These are phyloP conservation scores for Cucurbita moschata DNA, from an alignment of 306 rosid species.

Conservation along the genomic window DNA sequence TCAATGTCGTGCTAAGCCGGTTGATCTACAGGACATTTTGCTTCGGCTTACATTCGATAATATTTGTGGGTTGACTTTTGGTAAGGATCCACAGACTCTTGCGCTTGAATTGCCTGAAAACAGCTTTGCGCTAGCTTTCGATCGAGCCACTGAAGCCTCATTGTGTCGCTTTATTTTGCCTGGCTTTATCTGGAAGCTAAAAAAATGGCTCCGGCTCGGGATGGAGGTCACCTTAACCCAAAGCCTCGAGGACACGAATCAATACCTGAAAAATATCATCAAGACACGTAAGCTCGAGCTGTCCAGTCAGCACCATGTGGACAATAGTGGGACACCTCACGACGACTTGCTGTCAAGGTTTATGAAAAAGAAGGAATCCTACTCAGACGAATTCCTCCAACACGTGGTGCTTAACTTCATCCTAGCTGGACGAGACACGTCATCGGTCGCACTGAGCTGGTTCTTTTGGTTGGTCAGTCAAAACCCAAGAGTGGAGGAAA, in stretches of 20 bases:
- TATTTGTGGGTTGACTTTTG: constrained; percentile 84
- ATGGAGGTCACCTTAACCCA: constrained; percentile 43
- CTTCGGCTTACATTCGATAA: constrained; percentile 87
- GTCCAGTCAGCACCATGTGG: not conserved
- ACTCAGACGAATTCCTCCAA: constrained; percentile 55
- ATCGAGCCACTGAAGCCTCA: constrained; percentile 39
- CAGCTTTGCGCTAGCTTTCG: constrained; percentile 32
- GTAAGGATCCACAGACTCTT: constrained; percentile 60
- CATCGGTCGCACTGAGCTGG: constrained; percentile 79
- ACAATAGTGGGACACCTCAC: constrained; percentile 16
- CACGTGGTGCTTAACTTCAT: constrained; percentile 84
- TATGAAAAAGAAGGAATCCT: constrained; percentile 67
- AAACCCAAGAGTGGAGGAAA: constrained; percentile 49
- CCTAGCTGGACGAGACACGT: constrained; percentile 92
- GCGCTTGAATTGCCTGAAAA: constrained; percentile 26
- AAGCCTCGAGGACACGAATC: constrained; percentile 37
- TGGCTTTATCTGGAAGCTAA: constrained; percentile 25
- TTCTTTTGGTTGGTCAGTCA: constrained; percentile 57
- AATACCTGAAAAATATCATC: constrained; percentile 43
- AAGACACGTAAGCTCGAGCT: constrained; percentile 47
- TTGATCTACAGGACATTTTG: constrained; percentile 73
- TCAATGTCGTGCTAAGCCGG: constrained; percentile 17
- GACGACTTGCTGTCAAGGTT: constrained; percentile 71
- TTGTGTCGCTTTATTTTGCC: constrained; percentile 38
- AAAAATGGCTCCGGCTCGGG: constrained; percentile 41